phyloP scores from a whole-genome alignment of 73 alveolate species.

The Tetrahymena malaccensis region DNA sequence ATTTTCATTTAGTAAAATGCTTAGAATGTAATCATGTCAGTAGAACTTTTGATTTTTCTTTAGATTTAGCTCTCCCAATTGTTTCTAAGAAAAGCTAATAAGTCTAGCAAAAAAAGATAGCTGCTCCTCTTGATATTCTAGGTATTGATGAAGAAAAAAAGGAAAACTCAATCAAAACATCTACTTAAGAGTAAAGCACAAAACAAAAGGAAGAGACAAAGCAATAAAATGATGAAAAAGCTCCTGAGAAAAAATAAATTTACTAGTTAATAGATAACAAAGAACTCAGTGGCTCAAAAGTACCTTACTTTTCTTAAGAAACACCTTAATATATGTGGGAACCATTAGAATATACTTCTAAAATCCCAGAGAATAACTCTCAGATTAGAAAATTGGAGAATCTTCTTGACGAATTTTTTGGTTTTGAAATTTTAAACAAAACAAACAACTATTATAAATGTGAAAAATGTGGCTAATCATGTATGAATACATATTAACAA shows the following conservation, averaged over 20 bases:
- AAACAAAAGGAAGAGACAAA: neutral
- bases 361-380: neutral
- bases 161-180: neutral
- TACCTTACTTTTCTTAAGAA: slow-evolving; percentile 10
- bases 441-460: slow-evolving; percentile 28
- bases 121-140: neutral
- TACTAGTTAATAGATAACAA: neutral
- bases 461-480: slow-evolving; percentile 16
- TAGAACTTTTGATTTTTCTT: slow-evolving; percentile 42
- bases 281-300: neutral
- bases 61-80: slow-evolving; percentile 12
- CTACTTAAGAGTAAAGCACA: neutral
- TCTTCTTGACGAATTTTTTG: slow-evolving; percentile 25
- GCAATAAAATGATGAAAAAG: neutral
- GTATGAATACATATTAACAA: neutral
- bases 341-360: slow-evolving; percentile 2
- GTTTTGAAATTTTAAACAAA: slow-evolving; percentile 11
- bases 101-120: neutral
- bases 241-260: neutral
- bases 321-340: slow-evolving; percentile 5
- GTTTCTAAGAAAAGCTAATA: neutral
- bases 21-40: slow-evolving; percentile 28
- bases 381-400: neutral
- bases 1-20: slow-evolving; percentile 15
- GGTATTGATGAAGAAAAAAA: neutral